Evolutionary conservation across 352 stramenopile species (phyloP).

Genomic region (Globisporangium alternatum): DNA sequence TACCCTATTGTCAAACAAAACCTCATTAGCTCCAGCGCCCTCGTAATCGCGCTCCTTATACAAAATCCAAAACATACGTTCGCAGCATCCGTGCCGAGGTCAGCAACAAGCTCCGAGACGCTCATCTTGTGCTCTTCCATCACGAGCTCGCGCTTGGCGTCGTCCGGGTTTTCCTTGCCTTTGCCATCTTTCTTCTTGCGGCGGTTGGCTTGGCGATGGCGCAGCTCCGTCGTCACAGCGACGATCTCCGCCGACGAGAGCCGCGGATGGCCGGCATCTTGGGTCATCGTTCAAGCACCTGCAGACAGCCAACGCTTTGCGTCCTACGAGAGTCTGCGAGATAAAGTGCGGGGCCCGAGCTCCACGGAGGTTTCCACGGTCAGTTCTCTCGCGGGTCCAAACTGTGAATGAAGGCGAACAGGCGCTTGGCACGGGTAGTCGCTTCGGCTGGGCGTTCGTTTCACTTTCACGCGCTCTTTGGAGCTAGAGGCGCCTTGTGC

Average conservation of each 20-base stretch:
- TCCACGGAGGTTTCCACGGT: background rate
- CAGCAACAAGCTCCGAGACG: slow-evolving; percentile 57
- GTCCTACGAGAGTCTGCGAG: background rate
- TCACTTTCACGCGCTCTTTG: background rate
- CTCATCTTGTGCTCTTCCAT: slow-evolving; percentile 83
- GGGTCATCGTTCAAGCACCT: slow-evolving; percentile 19
- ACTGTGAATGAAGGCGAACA: slow-evolving; percentile 6
- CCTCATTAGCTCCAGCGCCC: background rate
- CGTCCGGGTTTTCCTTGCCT: slow-evolving; percentile 50
- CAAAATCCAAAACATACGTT: slow-evolving; percentile 39
- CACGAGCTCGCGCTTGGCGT: slow-evolving; percentile 77
- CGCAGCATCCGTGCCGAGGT: slow-evolving; percentile 48
- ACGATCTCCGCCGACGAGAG: slow-evolving; percentile 84
- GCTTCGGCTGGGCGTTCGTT: slow-evolving; percentile 4
- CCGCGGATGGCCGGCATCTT: slow-evolving; percentile 31
- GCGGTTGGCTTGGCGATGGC: slow-evolving; percentile 54
- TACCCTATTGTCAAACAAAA: slow-evolving; percentile 32
- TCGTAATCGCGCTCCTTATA: background rate
- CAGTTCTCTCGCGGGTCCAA: background rate
- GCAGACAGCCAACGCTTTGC: background rate
- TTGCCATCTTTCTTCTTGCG: slow-evolving; percentile 58
- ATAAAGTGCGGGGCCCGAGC: background rate
- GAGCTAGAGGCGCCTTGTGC: background rate
- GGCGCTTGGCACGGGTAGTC: background rate
- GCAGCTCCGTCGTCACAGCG: slow-evolving; percentile 76